Base-by-base conservation (phyloP, 805 yeast species). In the Saturnispora saitoi region DNA sequence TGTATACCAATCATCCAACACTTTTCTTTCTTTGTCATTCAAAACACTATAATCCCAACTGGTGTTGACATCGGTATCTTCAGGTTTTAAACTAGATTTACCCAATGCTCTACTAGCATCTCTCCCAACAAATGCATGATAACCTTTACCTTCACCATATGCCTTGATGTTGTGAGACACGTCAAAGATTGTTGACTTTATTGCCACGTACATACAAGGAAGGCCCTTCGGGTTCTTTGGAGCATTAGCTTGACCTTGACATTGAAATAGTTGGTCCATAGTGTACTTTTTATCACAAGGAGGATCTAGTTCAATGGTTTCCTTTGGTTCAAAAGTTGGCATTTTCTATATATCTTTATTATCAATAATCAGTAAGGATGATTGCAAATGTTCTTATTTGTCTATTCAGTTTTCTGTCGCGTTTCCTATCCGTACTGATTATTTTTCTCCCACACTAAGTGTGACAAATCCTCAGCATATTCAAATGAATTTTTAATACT, bases 31-130 rank as follows among this genome's bases (percentile, higher is more conserved):
- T 52, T 75, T 77, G 10, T 76, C 85, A 20, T 75, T 71, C 54
- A 87, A 71, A 20, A 66, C 73, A 1, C 71, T 70, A 28, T 69
- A 71, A 51, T 73, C 75, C 76, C 80, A 77, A 19, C 80, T 66
- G 4, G 66, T 62, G 0, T 48, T 49, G 1, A 54, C 55, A 38
- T 66, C 69, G 1, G 76, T 75, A 52, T 81, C 84, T 48, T 70
- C 77, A 0, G 70, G 68, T n/a, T 73, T 70, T 49, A 81, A 61
- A 17, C 81, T 75, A 47, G 86, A 80, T 57, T 81, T 76, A 2
- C 86, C 96, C 47, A 87, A 68, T 2, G 91, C 83, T 50, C 93
- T 68, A 31, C 86, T 77, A 20, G 86, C 86, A 56, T 87, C 96
- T 53, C 76, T 78, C 4, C 91, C 96, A 9, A 80, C 86, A 38